Base-by-base conservation (phyloP, 1,284 basidiomycete genomes). In the Pseudozyma thailandica region DNA sequence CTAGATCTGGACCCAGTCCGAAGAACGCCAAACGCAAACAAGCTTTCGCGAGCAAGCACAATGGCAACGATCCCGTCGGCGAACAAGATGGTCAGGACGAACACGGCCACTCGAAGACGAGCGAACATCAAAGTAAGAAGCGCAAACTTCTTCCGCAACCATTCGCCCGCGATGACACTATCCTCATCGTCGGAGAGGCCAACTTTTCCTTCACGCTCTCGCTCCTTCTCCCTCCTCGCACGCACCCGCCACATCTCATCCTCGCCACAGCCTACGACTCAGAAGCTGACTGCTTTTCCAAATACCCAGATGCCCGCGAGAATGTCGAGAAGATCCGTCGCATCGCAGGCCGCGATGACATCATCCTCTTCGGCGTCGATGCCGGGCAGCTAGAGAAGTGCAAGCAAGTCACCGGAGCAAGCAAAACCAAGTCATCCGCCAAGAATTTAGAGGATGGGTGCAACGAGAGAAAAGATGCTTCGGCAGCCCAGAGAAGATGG, bases 141-240 rank as follows among this genome's bases (percentile, higher is more conserved):
- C 50, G 48, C 23, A 72, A 66, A 31, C 37, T 55, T 5, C 26
- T 59, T 7, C 82, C 80, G 1, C 80, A 91, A n/a, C 93, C 93
- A 0, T 93, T 94, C 84, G 84, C 83, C 4, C 76, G 86, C 0
- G 89, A 88, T 26, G 92, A 97, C 81, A 89, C 85, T 39, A 90
- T 98, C 44, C 87, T 98, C 15, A 87, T 97, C 33, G 86, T 98
- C 47, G 94, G 95, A n/a, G 94, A 98, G 85, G 78, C 74, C 25
- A 94, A 98, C 83, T 98, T 98, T 78, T 95, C 93, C 1, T 98
- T 94, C 78, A 87, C 94, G 0, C 88, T 88, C 21, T 89, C 93
- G 8, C 86, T 98, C 7, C 84, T 92, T 15, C 71, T 83, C 9
- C 49, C 69, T 13, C 79, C 79, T 0, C 79, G 83, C 31, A 63